These are phyloP conservation scores for Canavalia ensiformis DNA, from an alignment of 306 rosid genomes.

Conservation along the genomic window DNA sequence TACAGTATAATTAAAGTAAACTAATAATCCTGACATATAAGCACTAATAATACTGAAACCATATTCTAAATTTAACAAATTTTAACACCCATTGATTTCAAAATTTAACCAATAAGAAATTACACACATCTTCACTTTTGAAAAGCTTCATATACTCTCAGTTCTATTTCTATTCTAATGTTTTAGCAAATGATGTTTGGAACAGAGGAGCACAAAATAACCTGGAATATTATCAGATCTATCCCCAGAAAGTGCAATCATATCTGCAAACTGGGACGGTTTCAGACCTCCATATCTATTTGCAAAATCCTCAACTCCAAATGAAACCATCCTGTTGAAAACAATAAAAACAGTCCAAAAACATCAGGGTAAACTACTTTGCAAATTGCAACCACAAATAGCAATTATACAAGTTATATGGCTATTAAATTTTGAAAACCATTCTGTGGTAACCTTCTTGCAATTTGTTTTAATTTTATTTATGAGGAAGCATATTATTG, in stretches of 20 bases:
- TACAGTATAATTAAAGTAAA: neutral
- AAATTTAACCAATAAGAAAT: conserved; percentile 24
- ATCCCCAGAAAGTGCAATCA: conserved; percentile 89
- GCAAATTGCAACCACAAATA: conserved; percentile 27
- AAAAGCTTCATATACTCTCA: conserved; percentile 1
- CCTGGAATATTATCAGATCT: conserved; percentile 97
- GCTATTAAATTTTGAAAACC: conserved; percentile 17
- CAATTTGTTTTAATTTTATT: conserved; percentile 26
- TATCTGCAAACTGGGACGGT: conserved; percentile 95
- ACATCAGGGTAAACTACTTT: conserved; percentile 18
- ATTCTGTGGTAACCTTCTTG: conserved; percentile 27
- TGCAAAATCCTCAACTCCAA: conserved; percentile 92
- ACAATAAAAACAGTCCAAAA: conserved; percentile 30
- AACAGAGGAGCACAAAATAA: conserved; percentile 51
- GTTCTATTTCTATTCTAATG: conserved; percentile 12
- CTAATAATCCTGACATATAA: conserved; percentile 6
- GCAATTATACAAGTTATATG: conserved; percentile 16
- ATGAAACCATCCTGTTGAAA: conserved; percentile 84
- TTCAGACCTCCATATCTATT: conserved; percentile 72
- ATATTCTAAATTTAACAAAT: conserved; percentile 21
- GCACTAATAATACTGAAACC: neutral
- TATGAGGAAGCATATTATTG: conserved; percentile 32
- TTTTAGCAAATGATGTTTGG: conserved; percentile 37
- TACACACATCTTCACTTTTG: conserved; percentile 21
- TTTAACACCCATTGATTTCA: conserved; percentile 20